Conservation (phyloP, 2,329 filamentous ascomycete species). For the Biscogniauxia marginata region DNA sequence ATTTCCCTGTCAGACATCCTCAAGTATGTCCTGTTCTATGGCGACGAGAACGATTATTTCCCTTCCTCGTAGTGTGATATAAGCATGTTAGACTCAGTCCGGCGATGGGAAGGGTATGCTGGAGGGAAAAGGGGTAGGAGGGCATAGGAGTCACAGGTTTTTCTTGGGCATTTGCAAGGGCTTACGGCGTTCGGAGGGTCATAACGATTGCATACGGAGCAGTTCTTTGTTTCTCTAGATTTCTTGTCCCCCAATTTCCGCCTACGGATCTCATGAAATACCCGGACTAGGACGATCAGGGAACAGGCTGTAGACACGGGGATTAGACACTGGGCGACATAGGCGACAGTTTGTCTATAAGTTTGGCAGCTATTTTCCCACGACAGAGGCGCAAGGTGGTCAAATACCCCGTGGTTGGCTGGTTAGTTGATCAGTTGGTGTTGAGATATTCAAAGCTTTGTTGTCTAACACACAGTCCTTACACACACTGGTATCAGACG, state of each 20-base stretch:
- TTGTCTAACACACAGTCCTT: not conserved
- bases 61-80: conserved; percentile 18
- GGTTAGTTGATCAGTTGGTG: not conserved
- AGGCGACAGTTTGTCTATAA: not conserved
- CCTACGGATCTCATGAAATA: conserved; percentile 13
- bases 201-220: conserved; percentile 23
- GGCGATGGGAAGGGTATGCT: conserved; percentile 17
- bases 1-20: conserved; percentile 95
- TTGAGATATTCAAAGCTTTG: not conserved
- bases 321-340: not conserved
- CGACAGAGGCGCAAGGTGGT: not conserved
- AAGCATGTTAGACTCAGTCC: conserved; percentile 7
- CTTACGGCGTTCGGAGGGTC: conserved; percentile 34
- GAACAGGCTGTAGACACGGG: conserved; percentile 4
- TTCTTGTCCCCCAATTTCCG: conserved; percentile 14
- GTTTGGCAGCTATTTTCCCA: not conserved
- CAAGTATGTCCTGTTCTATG: conserved; percentile 85
- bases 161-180: conserved; percentile 30
- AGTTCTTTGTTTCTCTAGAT: conserved; percentile 22
- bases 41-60: conserved; percentile 58
- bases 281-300: conserved; percentile 12
- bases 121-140: conserved; percentile 16
- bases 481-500: not conserved
- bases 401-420: not conserved
- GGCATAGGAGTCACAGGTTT: conserved; percentile 5